Base-by-base conservation (phyloP, 2,329 filamentous ascomycete species). In the Cordyceps fumosorosea region DNA sequence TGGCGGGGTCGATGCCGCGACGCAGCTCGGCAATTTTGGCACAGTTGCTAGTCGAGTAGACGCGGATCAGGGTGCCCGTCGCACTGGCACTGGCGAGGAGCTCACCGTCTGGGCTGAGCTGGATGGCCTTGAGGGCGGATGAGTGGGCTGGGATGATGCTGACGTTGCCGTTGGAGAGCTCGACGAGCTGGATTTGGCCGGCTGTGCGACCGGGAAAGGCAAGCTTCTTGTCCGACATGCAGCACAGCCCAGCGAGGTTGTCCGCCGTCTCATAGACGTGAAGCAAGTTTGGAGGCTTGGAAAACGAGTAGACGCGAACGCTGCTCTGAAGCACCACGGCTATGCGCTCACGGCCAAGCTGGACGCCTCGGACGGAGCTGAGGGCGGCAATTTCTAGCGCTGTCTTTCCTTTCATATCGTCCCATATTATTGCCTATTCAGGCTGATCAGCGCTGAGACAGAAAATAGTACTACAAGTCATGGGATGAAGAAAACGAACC, bases 111-210 rank as follows among this genome's bases (percentile, higher is more conserved):
- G 81, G 82, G 67, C 91, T 96, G 42, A 99, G 78, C 12, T 88
- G 84, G 66, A 99, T 81, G 48, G 92, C 91, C 64, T 89, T 85
- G 20, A 99, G 78, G 0, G 89, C 81, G 0, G 89, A 89, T 5
- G 88, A 87, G 73, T 99, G 95, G 3, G 93, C 95, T 1, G 92
- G 91, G 63, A 98, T 91, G 72, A 99, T 96, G 76, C 89, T 96
- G 66, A 98, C 91, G 69, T 90, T 93, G 56, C 87, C 87, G 0
- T 87, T 91, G 20, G 81, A 80, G 12, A 96, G 76, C 68, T 96
- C 87, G 57, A 96, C 89, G 1, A 98, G 78, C 73, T 97, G 93
- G 32, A 98, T 88, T 70, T 99, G 95, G 14, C 95, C 95, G 0
- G 85, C 77, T 0, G 89, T 93, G 58, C 91, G 84, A n/a, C 93